Percentiles rank a stretch among this genome's conserved stretches.
Conservation (phyloP, 257 asterid genomes). For the Galeopsis tetrahit region DNA sequence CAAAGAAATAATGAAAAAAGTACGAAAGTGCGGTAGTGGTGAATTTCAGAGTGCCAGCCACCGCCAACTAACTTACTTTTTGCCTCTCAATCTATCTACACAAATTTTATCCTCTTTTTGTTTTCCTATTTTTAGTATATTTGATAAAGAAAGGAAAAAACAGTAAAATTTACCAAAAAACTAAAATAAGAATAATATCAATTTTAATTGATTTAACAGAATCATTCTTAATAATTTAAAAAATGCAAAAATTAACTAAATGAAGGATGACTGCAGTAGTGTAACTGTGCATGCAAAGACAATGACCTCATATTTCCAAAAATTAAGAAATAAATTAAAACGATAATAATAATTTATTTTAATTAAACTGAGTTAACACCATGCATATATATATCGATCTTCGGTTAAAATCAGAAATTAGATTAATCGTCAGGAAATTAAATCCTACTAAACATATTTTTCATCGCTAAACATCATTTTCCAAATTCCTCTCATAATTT, state of each 20-base stretch:
- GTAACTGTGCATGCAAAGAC: slow-evolving; percentile 34
- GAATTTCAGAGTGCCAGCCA: too few relatives aligned
- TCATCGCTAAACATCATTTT: slow-evolving; percentile 1
- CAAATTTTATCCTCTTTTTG: not conserved
- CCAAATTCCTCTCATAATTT: slow-evolving; percentile 4
- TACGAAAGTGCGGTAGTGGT: too few relatives aligned
- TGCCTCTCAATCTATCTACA: not conserved
- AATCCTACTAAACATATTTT: not conserved
- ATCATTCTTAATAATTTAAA: not conserved
- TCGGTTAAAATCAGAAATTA: slow-evolving; percentile 8
- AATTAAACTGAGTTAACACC: slow-evolving; percentile 11
- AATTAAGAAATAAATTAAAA: not conserved
- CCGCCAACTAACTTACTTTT: too few relatives aligned
- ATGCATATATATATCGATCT: slow-evolving; percentile 27
- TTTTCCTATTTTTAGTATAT: not conserved
- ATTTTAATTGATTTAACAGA: not conserved
- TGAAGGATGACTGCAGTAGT: not conserved
- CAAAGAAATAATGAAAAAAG: too few relatives aligned
- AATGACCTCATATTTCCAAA: not conserved
- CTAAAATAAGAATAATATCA: not conserved
- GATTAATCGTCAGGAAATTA: not conserved
- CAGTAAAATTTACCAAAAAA: too few relatives aligned
- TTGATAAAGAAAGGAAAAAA: not conserved
- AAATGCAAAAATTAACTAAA: not conserved
- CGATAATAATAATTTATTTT: not conserved